A percentile compares a stretch with the other conserved stretches of the same genome.
Evolutionary conservation across 768 basidiomycete species (phyloP).

Genomic region (Amanita subjunquillea): DNA sequence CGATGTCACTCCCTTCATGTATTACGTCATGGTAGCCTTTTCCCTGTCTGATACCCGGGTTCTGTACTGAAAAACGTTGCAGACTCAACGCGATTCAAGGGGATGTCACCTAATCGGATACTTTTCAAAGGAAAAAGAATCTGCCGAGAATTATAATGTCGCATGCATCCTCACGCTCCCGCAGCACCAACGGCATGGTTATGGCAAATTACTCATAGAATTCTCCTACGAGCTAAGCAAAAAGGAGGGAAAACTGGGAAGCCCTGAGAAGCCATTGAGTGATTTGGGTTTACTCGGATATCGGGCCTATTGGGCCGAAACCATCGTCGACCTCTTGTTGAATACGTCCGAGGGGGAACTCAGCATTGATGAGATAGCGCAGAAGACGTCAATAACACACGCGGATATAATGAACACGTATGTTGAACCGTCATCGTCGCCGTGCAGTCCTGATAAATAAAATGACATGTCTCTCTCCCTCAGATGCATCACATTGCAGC

Average conservation of each 20-base stretch:
- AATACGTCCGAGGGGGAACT: constrained; percentile 67
- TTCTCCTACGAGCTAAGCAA: constrained; percentile 98
- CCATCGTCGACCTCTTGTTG: constrained; percentile 84
- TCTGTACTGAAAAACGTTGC: not conserved
- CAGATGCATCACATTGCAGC: constrained; percentile 87
- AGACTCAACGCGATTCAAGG: constrained; percentile 77
- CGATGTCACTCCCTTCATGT: constrained; percentile 99
- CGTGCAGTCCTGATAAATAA: constrained; percentile 4
- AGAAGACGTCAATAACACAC: constrained; percentile 90
- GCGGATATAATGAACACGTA: constrained; percentile 98
- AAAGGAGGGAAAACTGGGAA: constrained; percentile 90
- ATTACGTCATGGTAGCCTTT: constrained; percentile 87
- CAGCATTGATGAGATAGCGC: constrained; percentile 94
- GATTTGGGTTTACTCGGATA: constrained; percentile 91
- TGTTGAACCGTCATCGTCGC: constrained; percentile 22
- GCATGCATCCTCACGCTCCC: constrained; percentile 98
- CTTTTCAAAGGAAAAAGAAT: constrained; percentile 99
- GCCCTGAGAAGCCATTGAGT: constrained; percentile 94
- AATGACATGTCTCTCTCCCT: constrained; percentile 4
- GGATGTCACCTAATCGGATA: constrained; percentile 96
- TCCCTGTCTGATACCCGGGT: constrained; percentile 4
- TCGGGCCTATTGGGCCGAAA: constrained; percentile 95
- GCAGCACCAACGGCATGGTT: constrained; percentile 94
- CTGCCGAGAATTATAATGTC: constrained; percentile 95
- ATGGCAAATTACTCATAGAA: constrained; percentile 92